Evolutionary conservation across 331 rosid genomes (phyloP), one percentile per base, ranked within the genome.

Genomic region (Stylosanthes scabra): DNA sequence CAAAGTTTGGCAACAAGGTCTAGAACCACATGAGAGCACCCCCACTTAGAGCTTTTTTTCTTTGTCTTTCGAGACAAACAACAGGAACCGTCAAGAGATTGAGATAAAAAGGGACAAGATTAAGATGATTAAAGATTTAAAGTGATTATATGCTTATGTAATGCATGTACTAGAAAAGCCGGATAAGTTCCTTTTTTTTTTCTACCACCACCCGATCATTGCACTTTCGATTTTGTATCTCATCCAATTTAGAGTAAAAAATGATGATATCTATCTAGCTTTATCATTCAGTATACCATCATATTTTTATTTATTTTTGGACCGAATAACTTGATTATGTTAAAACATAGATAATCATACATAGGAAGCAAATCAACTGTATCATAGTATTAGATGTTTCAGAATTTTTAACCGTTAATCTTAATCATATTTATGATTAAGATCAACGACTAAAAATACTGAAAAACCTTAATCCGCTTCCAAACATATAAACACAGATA

Each of bases 131-230:
- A 57, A 58, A 70, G 66, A 20, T 20, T 3, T 59, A 54, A 1
- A 39, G 3, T 66, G 60, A 47, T 74, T 44, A 56, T 42, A 3
- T 66, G 60, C 66, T 74, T 44, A 56, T 56, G 72, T 28, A 20
- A 65, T 9, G 28, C 37, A 11, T 7, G 66, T 58, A 41, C 28
- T 9, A 74, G 42, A 52, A 54, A 55, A 64, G 58, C n/a, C n/a
- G 54, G 9, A 52, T 42, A 10, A 14, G 31, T 65, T 52, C 15
- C 47, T 64, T 74, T 34, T 20, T 68, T 51, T n/a, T n/a, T n/a
- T n/a, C n/a, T n/a, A n/a, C 29, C 9, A 52, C 42, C 20, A 66
- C 25, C 44, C 41, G 8, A 27, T 47, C 37, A 46, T 28, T 25
- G 11, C 14, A 66, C 71, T 66, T 65, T 45, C n/a, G 6, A 56